Base-by-base conservation (phyloP, 169 alveolate species). In the Eimeria praecox region DNA sequence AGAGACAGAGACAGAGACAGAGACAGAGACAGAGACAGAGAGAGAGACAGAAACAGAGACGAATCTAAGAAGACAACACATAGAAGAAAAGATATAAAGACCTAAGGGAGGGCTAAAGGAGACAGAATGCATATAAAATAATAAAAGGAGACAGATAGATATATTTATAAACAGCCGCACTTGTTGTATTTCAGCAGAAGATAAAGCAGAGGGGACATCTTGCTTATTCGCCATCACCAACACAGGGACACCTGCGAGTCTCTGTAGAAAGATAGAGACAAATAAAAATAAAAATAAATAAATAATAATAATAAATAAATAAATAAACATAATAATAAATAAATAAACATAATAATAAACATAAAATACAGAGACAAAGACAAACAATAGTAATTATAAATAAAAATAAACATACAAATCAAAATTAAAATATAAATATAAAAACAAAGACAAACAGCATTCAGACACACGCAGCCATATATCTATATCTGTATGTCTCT, bases 161-260 rank as follows among this genome's bases (percentile, higher is more conserved):
- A 8, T 49, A 49, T 49, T 49, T 49, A 49, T 49, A 49, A 12
- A 49, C 56, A n/a, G 46, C 42, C 44, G 24, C 9, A 73, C 85
- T 38, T 73, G 52, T 8, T 95, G 69, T 1, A 97, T 97, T 66
- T 94, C 97, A 16, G 18, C 75, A 5, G 94, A 54, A 4, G 85
- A 95, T 77, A 99, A 96, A 24, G 99, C 99, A 77, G 99, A 99
- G 30, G 98, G 97, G n/a, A 99, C 97, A 97, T 99, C 99, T 95
- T 99, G 99, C 97, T 99, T 99, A 96, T 99, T 99, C 78, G 99
- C 99, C 95, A 99, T 98, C 52, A 96, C 92, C 73, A 96, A 96
- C 24, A 95, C 90, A 8, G 97, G 95, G 5, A 97, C 97, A n/a
- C 97, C 98, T 24, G 98, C 97, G 64, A 96, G 94, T 5, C 97